Evolutionary conservation across 345 rosid genomes (phyloP), one percentile per base, ranked within the genome.

Genomic region (Excoecaria agallocha): DNA sequence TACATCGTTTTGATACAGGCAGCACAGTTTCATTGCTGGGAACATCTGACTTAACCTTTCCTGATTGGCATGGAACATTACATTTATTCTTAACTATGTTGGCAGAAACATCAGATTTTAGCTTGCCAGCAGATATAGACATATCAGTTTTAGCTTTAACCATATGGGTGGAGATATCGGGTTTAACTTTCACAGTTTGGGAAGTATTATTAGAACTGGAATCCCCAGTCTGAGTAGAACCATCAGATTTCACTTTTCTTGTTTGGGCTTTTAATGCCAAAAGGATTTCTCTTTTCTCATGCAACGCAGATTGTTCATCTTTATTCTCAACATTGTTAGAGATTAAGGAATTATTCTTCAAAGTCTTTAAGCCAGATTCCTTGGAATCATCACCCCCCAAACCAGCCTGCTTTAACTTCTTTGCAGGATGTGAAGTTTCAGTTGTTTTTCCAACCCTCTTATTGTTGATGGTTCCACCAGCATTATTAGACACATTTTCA

Each of bases 11-110:
- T 3, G 89, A 76, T 69, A 82, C 69, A 41, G 90, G 87, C 35
- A 87, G 78, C 75, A 78, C 86, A 76, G 84, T 81, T 81, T 92
- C 91, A 81, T 89, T 89, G 77, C 82, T 65, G 17, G 77, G 37
- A 51, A 73, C 49, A 76, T 62, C 72, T 15, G 69, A 19, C 46
- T 54, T 80, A 54, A 56, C 56, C 8, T 63, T 65, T n/a, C 66
- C 56, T 8, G 25, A 35, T 48, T 38, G 43, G 12, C 19, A 71
- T 52, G 78, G 37, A 24, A 37, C 15, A 74, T 70, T 69, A 70
- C 43, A 16, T 37, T 74, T 74, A 46, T 49, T 59, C 10, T 57
- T 59, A 20, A 25, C 54, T 19, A 30, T 20, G 63, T 66, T 51
- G 9, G 57, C 20, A 75, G 69, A 67, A 4, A 66, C 68, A 58